phyloP scores from a whole-genome alignment of 2,329 filamentous ascomycete species.

The Chaetothyriales sp. region DNA sequence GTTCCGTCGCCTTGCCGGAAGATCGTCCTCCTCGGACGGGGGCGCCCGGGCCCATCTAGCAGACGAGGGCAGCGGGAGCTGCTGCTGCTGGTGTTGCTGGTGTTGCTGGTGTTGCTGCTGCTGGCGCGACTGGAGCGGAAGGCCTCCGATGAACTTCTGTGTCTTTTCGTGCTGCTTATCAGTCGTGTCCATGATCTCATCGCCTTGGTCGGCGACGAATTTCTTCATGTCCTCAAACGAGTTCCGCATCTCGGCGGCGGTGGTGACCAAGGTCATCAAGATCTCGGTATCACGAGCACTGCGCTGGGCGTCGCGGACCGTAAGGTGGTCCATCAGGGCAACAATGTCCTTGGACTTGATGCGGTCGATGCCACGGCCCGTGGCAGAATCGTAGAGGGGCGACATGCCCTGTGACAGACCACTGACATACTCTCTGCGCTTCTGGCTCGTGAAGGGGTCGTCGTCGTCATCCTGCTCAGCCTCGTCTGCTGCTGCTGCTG shows the following conservation, averaged over 20 bases:
- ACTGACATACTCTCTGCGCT: conserved; percentile 54
- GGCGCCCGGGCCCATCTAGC: conserved; percentile 41
- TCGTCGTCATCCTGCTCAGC: conserved; percentile 24
- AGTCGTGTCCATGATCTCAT: conserved; percentile 73
- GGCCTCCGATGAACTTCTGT: conserved; percentile 56
- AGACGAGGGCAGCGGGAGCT: conserved; percentile 62
- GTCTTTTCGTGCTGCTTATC: conserved; percentile 79
- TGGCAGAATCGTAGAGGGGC: conserved; percentile 79
- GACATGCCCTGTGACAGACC: conserved; percentile 91
- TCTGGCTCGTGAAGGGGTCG: conserved; percentile 53
- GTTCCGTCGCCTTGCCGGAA: conserved; percentile 69
- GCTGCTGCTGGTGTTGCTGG: conserved; percentile 35
- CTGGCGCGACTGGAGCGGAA: background rate
- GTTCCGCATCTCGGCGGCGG: conserved; percentile 91
- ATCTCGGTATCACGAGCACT: conserved; percentile 96
- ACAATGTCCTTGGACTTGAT: conserved; percentile 97
- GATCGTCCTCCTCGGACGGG: conserved; percentile 44
- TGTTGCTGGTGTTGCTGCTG: no score
- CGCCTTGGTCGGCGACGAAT: conserved; percentile 79
- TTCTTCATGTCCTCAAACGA: conserved; percentile 93
- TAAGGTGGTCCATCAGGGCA: conserved; percentile 94
- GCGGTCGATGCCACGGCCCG: conserved; percentile 72
- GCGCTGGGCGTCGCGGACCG: conserved; percentile 88
- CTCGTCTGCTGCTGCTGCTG: no score
- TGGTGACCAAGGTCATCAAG: conserved; percentile 80